Evolutionary conservation across 495 filamentous ascomycete genomes (phyloP), one percentile per base, ranked within the genome.

Genomic region (Daldinia grandis): DNA sequence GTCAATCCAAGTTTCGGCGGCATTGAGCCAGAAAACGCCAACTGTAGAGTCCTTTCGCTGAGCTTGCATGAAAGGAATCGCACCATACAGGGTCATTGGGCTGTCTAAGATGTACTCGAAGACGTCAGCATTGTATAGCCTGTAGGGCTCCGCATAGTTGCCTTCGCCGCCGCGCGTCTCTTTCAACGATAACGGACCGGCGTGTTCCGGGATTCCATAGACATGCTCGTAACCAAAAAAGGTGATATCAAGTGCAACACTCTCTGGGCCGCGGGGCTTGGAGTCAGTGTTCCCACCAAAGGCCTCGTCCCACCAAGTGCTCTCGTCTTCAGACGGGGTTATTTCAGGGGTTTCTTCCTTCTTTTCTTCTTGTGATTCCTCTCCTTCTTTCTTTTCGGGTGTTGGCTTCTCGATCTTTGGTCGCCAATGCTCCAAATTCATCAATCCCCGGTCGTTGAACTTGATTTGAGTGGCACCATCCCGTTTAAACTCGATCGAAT

Each of bases 1-100:
- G 79, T 99, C 95, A 58, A 99, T 81, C 95, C 95, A 99, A 3
- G 94, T 98, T 80, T 99, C 95, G 3, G 95, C 95, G 44, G 93
- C 92, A 78, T 98, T 98, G 55, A 99, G 86, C 95, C 95, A 99
- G 80, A 99, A 97, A n/a, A 99, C 91, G 58, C 93, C 96, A 55
- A 98, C 94, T 7, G 93, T 95, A 1, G 95, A 98, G 74, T 90
- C 88, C 77, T 95, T 95, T 73, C 91, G 90, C 71, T 98, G 94
- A 17, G 95, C 95, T 79, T 98, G 95, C 93, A 99, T 97, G 70
- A 97, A 90, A 19, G 95, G 95, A 72, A 99, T 98, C 7, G 93
- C 80, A 54, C 95, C 95, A 76, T 99, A 99, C 21, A 98, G 82
- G n/a, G 95, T 98, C 95, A 98, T 99, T 2, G 95, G 93, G 79